A percentile compares a stretch with the other conserved stretches of the same genome.
phyloP scores from a whole-genome alignment of 805 yeast genomes.

The Cyberlindnera misumaiensis region DNA sequence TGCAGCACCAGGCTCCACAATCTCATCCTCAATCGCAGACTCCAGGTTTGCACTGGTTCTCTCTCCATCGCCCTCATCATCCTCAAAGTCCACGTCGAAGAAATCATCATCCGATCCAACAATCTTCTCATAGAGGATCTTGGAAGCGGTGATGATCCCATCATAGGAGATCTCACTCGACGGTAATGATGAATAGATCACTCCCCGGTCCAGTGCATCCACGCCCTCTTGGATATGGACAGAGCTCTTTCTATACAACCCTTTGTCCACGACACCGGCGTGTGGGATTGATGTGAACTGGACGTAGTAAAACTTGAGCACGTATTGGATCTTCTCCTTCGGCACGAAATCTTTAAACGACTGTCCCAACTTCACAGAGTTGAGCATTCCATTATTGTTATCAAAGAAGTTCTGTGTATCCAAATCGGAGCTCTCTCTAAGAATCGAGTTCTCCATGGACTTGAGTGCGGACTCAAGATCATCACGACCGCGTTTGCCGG shows the following conservation, averaged over 20 bases:
- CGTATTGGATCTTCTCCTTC: constrained; percentile 55
- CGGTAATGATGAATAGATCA: constrained; percentile 58
- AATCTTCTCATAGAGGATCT: constrained; percentile 61
- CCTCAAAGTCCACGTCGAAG: constrained; percentile 94
- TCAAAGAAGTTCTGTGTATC: constrained; percentile 32
- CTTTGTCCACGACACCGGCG: constrained; percentile 42
- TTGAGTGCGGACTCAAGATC: constrained; percentile 77
- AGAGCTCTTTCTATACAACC: constrained; percentile 31
- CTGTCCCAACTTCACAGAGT: constrained; percentile 81
- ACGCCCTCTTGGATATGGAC: constrained; percentile 22
- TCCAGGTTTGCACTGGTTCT: constrained; percentile 19
- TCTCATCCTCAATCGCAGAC: constrained; percentile 17
- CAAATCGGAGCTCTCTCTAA: constrained; percentile 62
- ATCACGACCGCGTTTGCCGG: constrained; percentile 57
- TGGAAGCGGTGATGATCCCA: constrained; percentile 80
- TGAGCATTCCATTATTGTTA: constrained; percentile 53
- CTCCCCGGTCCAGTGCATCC: constrained; percentile 37
- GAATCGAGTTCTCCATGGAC: constrained; percentile 71
- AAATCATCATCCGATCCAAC: constrained; percentile 95
- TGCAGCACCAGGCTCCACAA: constrained; percentile 19
- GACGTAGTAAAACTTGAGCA: constrained; percentile 55
- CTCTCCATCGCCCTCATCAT: constrained; percentile 46
- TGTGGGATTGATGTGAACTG: constrained; percentile 53
- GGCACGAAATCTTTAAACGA: constrained; percentile 82
- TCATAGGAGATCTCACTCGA: constrained; percentile 86